Conservation (phyloP, 2,329 filamentous ascomycete genomes). For the Metarhizium robertsii region DNA sequence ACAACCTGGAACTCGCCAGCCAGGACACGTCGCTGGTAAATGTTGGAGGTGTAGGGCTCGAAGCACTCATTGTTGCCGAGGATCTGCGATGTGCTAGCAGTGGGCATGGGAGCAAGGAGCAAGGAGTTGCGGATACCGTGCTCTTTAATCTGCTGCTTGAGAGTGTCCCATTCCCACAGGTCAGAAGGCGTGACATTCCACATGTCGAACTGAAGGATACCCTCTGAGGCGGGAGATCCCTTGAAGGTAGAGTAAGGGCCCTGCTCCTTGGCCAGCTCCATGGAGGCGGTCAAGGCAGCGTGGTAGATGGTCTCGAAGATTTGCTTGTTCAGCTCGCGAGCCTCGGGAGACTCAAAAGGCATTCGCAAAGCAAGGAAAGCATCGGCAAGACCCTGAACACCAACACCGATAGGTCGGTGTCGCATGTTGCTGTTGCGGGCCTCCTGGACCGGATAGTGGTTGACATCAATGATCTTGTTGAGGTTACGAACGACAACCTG, state of each 20-base stretch:
- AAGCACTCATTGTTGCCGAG: constrained; percentile 99
- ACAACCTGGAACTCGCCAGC: constrained; percentile 99
- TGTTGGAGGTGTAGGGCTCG: constrained; percentile 99
- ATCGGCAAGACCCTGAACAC: constrained; percentile 96
- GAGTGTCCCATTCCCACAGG: constrained; percentile 88
- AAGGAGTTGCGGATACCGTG: constrained; percentile 93
- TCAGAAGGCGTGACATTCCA: constrained; percentile 91
- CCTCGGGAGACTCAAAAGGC: constrained; percentile 94
- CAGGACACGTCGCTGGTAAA: constrained; percentile 95
- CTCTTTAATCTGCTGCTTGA: constrained; percentile 87
- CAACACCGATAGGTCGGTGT: constrained; percentile 89
- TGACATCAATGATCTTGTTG: constrained; percentile 97
- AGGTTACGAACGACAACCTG: constrained; percentile 90
- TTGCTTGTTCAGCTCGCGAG: constrained; percentile 88
- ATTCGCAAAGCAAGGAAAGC: constrained; percentile 94
- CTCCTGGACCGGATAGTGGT: constrained; percentile 95
- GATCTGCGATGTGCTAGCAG: constrained; percentile 94
- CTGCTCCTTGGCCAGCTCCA: constrained; percentile 72
- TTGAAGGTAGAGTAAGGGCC: constrained; percentile 86
- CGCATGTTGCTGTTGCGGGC: constrained; percentile 95
- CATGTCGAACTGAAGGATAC: constrained; percentile 97
- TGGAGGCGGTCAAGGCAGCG: constrained; percentile 80
- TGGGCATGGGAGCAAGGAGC: constrained; percentile 94
- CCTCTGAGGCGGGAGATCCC: constrained; percentile 88
- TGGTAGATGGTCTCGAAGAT: constrained; percentile 99